These are phyloP conservation scores for Chlamydomonas asymmetrica DNA, from an alignment of 139 green algal species.

Conservation along the genomic window DNA sequence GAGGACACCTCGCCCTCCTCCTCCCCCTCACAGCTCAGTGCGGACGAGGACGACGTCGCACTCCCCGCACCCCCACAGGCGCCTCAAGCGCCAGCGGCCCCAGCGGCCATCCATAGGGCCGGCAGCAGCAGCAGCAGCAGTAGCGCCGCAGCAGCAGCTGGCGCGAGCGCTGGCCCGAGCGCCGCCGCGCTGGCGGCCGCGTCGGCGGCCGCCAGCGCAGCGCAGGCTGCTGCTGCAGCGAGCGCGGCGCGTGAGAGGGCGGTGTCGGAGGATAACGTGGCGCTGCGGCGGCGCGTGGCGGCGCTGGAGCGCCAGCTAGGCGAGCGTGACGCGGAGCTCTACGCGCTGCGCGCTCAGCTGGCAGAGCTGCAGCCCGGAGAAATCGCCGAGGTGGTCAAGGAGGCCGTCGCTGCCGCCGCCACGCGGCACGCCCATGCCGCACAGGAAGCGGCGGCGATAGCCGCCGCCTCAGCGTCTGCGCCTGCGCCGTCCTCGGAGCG, in stretches of 20 bases:
- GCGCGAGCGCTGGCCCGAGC: slow-evolving; percentile 15
- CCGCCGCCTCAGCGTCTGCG: neutral
- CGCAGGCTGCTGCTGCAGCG: too few relatives aligned
- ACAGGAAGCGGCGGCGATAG: neutral
- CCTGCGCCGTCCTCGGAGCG: slow-evolving; percentile 1
- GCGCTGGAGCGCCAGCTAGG: slow-evolving; percentile 37
- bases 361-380: slow-evolving; percentile 23
- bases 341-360: slow-evolving; percentile 38
- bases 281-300: slow-evolving; percentile 20
- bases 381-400: slow-evolving; percentile 5
- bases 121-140: slow-evolving; percentile 12
- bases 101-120: neutral
- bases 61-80: too few relatives aligned
- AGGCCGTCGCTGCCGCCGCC: too few relatives aligned
- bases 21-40: too few relatives aligned
- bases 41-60: slow-evolving; percentile 9
- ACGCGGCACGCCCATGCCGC: neutral
- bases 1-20: too few relatives aligned
- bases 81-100: too few relatives aligned
- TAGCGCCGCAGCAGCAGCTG: neutral
- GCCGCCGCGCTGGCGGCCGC: too few relatives aligned
- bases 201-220: too few relatives aligned
- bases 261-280: slow-evolving; percentile 33
- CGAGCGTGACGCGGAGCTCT: slow-evolving; percentile 44
- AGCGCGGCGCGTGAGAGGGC: neutral